Evolutionary conservation across 306 rosid genomes (phyloP).

Genomic region (Cucumis cinereus): DNA sequence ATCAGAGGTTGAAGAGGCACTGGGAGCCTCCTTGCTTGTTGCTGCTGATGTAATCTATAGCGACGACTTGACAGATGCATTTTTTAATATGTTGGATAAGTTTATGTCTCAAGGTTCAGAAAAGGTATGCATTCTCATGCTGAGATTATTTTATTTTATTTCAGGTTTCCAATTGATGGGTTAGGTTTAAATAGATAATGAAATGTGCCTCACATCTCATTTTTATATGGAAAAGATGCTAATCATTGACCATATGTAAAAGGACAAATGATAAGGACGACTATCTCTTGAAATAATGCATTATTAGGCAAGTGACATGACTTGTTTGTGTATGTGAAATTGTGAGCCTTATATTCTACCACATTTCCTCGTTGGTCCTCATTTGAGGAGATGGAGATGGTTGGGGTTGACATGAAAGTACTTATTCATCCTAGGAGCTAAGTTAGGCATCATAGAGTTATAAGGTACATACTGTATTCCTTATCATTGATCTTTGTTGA

Average conservation of each 20-base stretch:
- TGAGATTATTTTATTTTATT: neutral
- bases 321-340: neutral
- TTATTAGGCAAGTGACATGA: neutral
- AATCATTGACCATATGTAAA: neutral
- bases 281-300: neutral
- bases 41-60: conserved; percentile 92
- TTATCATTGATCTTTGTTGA: neutral
- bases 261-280: neutral
- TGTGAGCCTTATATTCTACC: neutral
- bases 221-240: conserved; percentile 2
- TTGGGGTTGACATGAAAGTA: neutral
- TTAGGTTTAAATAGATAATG: neutral
- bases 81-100: conserved; percentile 48
- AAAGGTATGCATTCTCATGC: conserved; percentile 34
- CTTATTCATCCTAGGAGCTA: neutral
- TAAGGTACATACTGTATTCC: neutral
- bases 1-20: conserved; percentile 57
- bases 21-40: conserved; percentile 57
- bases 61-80: conserved; percentile 70
- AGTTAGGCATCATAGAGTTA: neutral
- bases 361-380: neutral
- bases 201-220: neutral
- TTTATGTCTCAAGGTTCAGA: conserved; percentile 60
- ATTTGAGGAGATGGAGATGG: neutral
- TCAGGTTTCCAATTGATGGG: neutral